Percentiles rank a stretch among this genome's conserved stretches.
phyloP scores from a whole-genome alignment of 78 protist species.

The Dictyostelium brefeldianum region DNA sequence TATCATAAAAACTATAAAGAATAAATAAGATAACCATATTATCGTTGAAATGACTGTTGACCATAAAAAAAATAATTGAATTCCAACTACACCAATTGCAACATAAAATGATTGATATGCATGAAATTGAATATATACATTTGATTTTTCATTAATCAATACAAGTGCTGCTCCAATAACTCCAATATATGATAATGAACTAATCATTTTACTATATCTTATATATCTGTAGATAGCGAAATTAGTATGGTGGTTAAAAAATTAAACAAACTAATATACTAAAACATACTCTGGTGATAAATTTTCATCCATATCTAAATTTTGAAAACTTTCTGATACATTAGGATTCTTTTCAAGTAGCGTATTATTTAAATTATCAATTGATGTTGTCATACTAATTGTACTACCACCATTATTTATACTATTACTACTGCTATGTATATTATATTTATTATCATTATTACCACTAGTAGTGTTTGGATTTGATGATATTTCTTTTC shows the following conservation, averaged over 20 bases:
- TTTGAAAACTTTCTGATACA: not conserved
- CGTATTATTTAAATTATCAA: not conserved
- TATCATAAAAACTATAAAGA: conserved; percentile 6
- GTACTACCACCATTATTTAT: not conserved
- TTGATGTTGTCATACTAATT: not conserved
- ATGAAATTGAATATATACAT: conserved; percentile 35
- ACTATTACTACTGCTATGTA: not conserved
- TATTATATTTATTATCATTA: not conserved
- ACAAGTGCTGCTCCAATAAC: not conserved
- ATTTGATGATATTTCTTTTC: not conserved
- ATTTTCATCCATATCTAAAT: not conserved
- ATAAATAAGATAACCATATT: not conserved
- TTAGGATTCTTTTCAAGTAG: not conserved
- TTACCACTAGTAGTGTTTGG: not conserved
- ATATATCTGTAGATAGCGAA: no score
- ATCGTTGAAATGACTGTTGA: not conserved
- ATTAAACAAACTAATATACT: no score
- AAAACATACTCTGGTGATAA: not conserved
- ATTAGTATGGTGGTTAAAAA: no score
- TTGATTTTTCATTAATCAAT: conserved; percentile 2
- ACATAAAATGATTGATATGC: conserved; percentile 21
- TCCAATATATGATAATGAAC: conserved; percentile 7
- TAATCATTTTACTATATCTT: not conserved
- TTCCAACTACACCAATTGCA: not conserved
- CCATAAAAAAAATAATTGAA: conserved; percentile 30